Conservation (phyloP, 148 eudicot genomes). For the Camellia granthamiana region DNA sequence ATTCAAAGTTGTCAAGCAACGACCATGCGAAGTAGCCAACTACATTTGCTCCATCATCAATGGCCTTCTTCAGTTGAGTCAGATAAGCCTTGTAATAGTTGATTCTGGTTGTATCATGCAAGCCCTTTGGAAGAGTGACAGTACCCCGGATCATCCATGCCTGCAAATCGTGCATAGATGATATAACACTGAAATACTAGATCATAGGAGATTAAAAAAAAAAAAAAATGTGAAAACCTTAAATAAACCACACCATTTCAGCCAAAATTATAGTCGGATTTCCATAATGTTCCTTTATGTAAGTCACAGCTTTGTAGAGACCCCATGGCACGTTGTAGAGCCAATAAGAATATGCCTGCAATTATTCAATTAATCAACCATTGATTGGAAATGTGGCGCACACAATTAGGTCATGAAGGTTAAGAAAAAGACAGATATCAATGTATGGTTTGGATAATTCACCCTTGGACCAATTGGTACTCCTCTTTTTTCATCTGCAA, state of each 20-base stretch:
- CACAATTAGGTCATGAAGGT: too few species aligned
- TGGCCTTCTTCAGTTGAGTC: conserved; percentile 49
- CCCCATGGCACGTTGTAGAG: conserved; percentile 94
- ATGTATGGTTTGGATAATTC: neutral
- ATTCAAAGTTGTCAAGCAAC: conserved; percentile 86
- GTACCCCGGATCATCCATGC: conserved; percentile 94
- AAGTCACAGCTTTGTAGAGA: conserved; percentile 69
- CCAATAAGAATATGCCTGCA: conserved; percentile 79
- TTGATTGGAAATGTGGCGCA: neutral
- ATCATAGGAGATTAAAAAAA: neutral
- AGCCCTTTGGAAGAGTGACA: conserved; percentile 49
- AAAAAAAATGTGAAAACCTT: neutral
- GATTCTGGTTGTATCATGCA: conserved; percentile 63
- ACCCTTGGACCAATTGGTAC: conserved; percentile 87
- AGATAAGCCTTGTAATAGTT: conserved; percentile 71
- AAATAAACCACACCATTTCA: conserved; percentile 61
- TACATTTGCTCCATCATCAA: conserved; percentile 82
- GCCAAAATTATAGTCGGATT: conserved; percentile 76
- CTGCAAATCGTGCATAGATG: conserved; percentile 33
- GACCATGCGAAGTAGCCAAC: conserved; percentile 95
- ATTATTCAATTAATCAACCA: neutral
- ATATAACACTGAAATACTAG: neutral
- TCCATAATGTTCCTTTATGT: conserved; percentile 75
- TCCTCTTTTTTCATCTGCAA: conserved; percentile 59
- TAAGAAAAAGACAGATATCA: neutral